Percentiles rank a stretch among this genome's conserved stretches.
phyloP scores from a whole-genome alignment of 2,329 filamentous ascomycete genomes.

The Paraphaeosphaeria minitans region DNA sequence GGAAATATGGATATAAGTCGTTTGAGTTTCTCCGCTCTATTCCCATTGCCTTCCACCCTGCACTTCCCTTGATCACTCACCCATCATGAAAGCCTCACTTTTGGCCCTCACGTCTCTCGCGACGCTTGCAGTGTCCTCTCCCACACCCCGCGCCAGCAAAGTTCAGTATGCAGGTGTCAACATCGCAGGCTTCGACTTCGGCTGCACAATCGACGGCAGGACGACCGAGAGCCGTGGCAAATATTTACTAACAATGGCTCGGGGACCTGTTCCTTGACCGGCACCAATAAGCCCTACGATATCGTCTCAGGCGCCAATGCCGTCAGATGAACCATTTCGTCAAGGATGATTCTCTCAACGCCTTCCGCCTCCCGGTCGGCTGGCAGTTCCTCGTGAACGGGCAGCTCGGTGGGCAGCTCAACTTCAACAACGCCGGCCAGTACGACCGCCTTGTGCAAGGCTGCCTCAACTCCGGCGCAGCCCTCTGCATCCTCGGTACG shows the following conservation, averaged over 20 bases:
- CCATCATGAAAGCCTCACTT: not conserved
- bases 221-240: no score
- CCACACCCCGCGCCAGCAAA: slow-evolving; percentile 14
- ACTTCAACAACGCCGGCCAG: slow-evolving; percentile 54
- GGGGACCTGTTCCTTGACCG: slow-evolving; percentile 26
- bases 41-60: not conserved
- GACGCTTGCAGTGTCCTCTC: not conserved
- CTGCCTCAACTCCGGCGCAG: slow-evolving; percentile 61
- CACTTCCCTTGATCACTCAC: not conserved
- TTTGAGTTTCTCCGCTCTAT: not conserved
- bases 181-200: slow-evolving; percentile 58
- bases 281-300: slow-evolving; percentile 23
- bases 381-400: slow-evolving; percentile 67
- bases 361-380: slow-evolving; percentile 62
- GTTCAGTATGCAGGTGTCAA: slow-evolving; percentile 47
- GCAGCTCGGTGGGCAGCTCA: slow-evolving; percentile 56
- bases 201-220: slow-evolving; percentile 41
- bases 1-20: not conserved
- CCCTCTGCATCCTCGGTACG: slow-evolving; percentile 53
- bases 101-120: not conserved
- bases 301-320: slow-evolving; percentile 42
- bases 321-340: slow-evolving; percentile 63
- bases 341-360: slow-evolving; percentile 59
- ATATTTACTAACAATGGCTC: no score
- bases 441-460: slow-evolving; percentile 63